Evolutionary conservation across 306 rosid species (phyloP), one percentile per base, ranked within the genome.

Genomic region (Rubus parviflorus): DNA sequence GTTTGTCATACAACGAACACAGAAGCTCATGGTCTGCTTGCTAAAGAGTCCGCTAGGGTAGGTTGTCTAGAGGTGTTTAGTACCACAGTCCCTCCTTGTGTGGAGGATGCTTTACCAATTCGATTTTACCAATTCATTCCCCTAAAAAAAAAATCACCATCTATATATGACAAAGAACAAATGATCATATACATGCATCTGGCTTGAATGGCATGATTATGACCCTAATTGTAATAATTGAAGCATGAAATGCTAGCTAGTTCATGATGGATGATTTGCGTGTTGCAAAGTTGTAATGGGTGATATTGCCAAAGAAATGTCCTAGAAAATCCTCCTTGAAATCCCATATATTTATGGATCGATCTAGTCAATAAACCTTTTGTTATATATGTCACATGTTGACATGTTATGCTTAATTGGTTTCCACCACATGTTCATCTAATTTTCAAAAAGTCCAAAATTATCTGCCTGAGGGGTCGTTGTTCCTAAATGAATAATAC

Each of bases 371-470:
- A 52, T 63, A 61, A 53, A 23, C 60, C 13, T 23, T 70, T 61
- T 12, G 78, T 46, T 8, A 25, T 48, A 23, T 40, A 11, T 79
- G 54, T 64, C 78, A 79, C 79, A 79, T 64, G 73, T 72, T 41
- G 66, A 64, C 68, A 49, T 49, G 52, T 79, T 51, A 64, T 48
- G 69, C 73, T 25, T n/a, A n/a, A n/a, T n/a, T 30, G 64, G 42
- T 57, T 58, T 73, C 66, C 37, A 23, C 66, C 14, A 67, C 77
- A 58, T 42, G 68, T 43, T 74, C 16, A 20, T 23, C 23, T n/a
- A 53, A 9, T 72, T 40, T 54, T 53, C 52, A 38, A 53, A 23
- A 52, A 13, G 49, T 72, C 1, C 5, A 49, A 49, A 71, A 17
- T n/a, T 14, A 30, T 17, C 4, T 7, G 14, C 41, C 4, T 4